Percentiles rank a stretch among this genome's conserved stretches.
phyloP scores from a whole-genome alignment of 495 filamentous ascomycete species.

The Neohortaea acidophila region DNA sequence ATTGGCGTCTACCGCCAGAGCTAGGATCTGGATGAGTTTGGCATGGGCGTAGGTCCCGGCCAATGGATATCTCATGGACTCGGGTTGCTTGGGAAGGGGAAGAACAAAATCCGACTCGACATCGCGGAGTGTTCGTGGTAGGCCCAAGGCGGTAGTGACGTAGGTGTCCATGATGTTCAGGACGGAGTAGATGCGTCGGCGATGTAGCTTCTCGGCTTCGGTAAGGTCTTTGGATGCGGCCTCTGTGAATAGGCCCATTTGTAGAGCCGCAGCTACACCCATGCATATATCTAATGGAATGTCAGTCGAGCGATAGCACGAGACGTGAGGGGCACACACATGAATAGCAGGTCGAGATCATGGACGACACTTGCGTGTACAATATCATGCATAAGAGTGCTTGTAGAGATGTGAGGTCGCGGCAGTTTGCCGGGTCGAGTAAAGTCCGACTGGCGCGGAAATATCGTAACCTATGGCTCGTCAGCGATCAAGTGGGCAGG shows the following conservation, averaged over 20 bases:
- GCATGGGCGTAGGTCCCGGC: slow-evolving; percentile 12
- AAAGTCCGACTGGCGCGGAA: slow-evolving; percentile 10
- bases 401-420: slow-evolving; percentile 7
- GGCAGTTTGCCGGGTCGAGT: slow-evolving; percentile 10
- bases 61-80: slow-evolving; percentile 1
- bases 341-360: slow-evolving; percentile 14
- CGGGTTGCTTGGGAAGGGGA: not conserved
- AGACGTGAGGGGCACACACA: too few species aligned
- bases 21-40: slow-evolving; percentile 9
- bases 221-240: slow-evolving; percentile 1
- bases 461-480: slow-evolving; percentile 5
- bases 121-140: slow-evolving; percentile 11
- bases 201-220: slow-evolving; percentile 2
- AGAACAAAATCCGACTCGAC: slow-evolving; percentile 6
- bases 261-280: slow-evolving; percentile 11
- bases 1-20: slow-evolving; percentile 9
- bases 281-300: slow-evolving; percentile 17
- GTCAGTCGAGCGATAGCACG: too few species aligned
- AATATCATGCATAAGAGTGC: slow-evolving; percentile 15
- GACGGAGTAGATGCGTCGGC: slow-evolving; percentile 7
- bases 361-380: slow-evolving; percentile 9
- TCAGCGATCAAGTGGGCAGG: not conserved
- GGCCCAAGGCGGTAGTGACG: slow-evolving; percentile 8
- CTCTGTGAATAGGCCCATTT: slow-evolving; percentile 11
- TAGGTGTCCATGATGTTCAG: slow-evolving; percentile 13